These are phyloP conservation scores for Chalciporus chontae DNA, from an alignment of 768 basidiomycete species.

Conservation along the genomic window DNA sequence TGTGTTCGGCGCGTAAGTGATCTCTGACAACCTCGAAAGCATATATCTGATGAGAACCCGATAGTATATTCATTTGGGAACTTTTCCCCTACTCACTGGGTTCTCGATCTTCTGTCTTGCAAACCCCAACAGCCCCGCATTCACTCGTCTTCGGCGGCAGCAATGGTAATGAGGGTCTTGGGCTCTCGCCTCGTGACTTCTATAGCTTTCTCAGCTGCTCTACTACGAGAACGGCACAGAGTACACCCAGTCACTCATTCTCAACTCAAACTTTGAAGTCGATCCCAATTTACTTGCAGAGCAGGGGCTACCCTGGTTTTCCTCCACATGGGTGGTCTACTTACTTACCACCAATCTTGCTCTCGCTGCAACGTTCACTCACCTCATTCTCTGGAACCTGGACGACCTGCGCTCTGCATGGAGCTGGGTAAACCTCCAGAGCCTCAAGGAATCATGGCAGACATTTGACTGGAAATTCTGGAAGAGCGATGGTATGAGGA, in stretches of 20 bases:
- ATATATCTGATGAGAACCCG: constrained; percentile 8
- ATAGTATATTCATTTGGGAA: constrained; percentile 32
- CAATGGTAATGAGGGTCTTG: constrained; percentile 65
- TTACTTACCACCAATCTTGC: constrained; percentile 17
- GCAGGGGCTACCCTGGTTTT: constrained; percentile 34
- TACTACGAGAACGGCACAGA: constrained; percentile 50
- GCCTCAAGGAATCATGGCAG: constrained; percentile 24
- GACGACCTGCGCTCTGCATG: constrained; percentile 47
- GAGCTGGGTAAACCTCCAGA: constrained; percentile 39
- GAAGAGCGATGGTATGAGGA: constrained; percentile 18
- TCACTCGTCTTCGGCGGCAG: constrained; percentile 61
- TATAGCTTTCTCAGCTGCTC: constrained; percentile 43
- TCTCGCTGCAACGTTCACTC: constrained; percentile 48
- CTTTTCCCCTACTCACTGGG: constrained; percentile 47
- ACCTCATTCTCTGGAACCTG: constrained; percentile 51
- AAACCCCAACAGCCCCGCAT: constrained; percentile 30
- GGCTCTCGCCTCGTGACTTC: constrained; percentile 30
- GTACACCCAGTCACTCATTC: constrained; percentile 52
- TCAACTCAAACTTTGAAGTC: constrained; percentile 50
- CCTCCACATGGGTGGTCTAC: constrained; percentile 22
- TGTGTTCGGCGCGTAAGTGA: constrained; percentile 28
- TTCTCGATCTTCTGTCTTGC: constrained; percentile 61
- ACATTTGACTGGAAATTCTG: constrained; percentile 37
- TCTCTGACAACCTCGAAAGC: constrained; percentile 14
- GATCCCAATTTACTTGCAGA: constrained; percentile 45